phyloP scores from a whole-genome alignment of 257 asterid genomes.

The Primulina huaijiensis region DNA sequence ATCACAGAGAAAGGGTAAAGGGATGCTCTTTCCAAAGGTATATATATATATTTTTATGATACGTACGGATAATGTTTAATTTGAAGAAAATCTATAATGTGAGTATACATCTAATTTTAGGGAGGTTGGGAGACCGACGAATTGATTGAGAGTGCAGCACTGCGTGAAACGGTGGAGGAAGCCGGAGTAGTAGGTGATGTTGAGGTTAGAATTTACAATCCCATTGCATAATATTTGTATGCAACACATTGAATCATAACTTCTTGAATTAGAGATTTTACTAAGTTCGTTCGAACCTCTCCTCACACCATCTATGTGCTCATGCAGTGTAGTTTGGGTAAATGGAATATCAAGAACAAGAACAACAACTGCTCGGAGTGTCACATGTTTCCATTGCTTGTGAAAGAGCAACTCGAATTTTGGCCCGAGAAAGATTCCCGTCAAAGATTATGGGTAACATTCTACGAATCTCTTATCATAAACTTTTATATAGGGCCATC shows the following conservation, averaged over 20 bases:
- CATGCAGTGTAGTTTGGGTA: constrained; percentile 58
- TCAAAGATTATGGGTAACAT: constrained; percentile 69
- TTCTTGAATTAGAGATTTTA: too few relatives aligned
- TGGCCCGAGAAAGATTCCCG: constrained; percentile 94
- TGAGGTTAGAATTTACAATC: constrained; percentile 44
- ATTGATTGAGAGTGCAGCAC: constrained; percentile 61
- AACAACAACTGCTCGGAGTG: constrained; percentile 47
- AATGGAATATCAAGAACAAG: constrained; percentile 69
- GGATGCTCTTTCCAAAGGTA: constrained; percentile 91
- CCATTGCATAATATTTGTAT: too few relatives aligned
- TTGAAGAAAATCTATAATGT: not conserved
- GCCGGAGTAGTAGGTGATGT: constrained; percentile 90
- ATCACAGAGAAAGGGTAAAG: constrained; percentile 79
- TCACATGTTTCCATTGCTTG: constrained; percentile 76
- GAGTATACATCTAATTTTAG: constrained; percentile 22
- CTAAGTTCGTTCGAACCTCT: not conserved
- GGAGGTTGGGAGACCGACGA: constrained; percentile 97
- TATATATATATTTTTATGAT: not conserved
- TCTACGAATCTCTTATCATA: not conserved
- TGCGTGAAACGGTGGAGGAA: constrained; percentile 88
- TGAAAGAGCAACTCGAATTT: constrained; percentile 64
- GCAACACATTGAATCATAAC: not conserved
- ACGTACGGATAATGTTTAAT: constrained; percentile 3
- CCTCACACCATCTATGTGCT: not conserved
- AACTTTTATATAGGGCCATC: not conserved